Evolutionary conservation across 345 rosid species (phyloP).

Genomic region (Camelina sativa): DNA sequence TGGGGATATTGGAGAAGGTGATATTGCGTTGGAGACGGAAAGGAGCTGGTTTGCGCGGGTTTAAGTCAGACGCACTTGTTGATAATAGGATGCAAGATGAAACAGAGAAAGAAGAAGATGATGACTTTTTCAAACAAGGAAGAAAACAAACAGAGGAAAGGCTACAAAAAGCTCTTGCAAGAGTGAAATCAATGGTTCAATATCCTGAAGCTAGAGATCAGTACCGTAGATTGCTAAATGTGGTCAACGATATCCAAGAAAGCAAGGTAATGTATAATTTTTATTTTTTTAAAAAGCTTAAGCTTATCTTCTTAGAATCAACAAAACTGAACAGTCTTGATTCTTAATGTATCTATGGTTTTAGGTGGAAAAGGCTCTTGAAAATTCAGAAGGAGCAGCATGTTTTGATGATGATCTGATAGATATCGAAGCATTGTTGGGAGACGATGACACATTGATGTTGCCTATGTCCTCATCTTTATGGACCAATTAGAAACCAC

Average conservation of each 20-base stretch:
- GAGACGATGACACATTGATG: constrained; percentile 58
- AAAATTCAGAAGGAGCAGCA: constrained; percentile 43
- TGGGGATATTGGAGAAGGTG: constrained; percentile 87
- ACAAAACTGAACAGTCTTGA: neutral
- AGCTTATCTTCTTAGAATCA: constrained; percentile 9
- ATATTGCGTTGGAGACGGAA: constrained; percentile 95
- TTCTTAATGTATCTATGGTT: neutral
- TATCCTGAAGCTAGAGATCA: constrained; percentile 94
- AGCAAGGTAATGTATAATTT: constrained; percentile 55
- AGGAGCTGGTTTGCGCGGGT: constrained; percentile 90
- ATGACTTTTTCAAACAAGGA: constrained; percentile 84
- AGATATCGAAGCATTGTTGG: constrained; percentile 59
- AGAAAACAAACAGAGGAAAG: constrained; percentile 88
- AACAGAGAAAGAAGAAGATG: constrained; percentile 67
- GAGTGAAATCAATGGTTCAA: constrained; percentile 92
- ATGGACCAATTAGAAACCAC: constrained; percentile 25
- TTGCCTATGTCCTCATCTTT: constrained; percentile 45
- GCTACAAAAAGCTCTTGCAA: constrained; percentile 74
- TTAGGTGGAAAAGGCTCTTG: constrained; percentile 50
- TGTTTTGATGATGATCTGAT: constrained; percentile 60
- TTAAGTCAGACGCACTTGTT: constrained; percentile 61
- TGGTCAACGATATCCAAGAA: constrained; percentile 76
- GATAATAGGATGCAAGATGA: constrained; percentile 49
- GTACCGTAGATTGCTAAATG: constrained; percentile 74
- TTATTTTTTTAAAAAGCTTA: neutral